A percentile compares a stretch with the other conserved stretches of the same genome.
Evolutionary conservation across 1,139 yeast species (phyloP).

Genomic region (Blastobotrys indianensis): DNA sequence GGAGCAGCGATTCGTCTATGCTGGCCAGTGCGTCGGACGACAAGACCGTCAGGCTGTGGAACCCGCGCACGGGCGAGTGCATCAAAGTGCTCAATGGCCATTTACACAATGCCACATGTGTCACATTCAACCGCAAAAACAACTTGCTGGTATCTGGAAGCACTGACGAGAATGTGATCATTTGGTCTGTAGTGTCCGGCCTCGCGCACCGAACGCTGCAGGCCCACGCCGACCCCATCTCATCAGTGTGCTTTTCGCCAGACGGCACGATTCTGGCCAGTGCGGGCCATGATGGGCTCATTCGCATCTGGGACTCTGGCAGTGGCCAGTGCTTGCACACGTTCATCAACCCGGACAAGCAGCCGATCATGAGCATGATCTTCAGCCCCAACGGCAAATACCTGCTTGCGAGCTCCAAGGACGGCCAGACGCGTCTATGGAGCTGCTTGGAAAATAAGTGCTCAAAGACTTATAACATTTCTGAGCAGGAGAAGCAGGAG

Average conservation of each 20-base stretch:
- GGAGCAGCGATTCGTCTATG: conserved; percentile 70
- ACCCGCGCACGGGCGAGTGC: conserved; percentile 33
- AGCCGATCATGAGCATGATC: conserved; percentile 65
- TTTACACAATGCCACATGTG: conserved; percentile 73
- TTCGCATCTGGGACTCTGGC: conserved; percentile 78
- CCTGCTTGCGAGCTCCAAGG: conserved; percentile 72
- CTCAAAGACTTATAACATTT: conserved; percentile 25
- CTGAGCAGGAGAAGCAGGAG: conserved; percentile 32
- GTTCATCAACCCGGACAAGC: conserved; percentile 47
- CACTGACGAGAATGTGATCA: conserved; percentile 82
- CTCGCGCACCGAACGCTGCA: conserved; percentile 71
- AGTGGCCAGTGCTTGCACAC: conserved; percentile 92
- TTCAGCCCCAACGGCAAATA: conserved; percentile 81
- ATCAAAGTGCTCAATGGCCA: conserved; percentile 63
- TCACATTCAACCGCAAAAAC: conserved; percentile 70
- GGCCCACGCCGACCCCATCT: conserved; percentile 91
- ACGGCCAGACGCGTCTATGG: conserved; percentile 74
- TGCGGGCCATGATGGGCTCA: conserved; percentile 86
- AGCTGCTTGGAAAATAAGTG: conserved; percentile 46
- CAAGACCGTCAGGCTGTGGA: conserved; percentile 71
- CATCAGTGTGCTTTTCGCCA: conserved; percentile 62
- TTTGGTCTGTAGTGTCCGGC: conserved; percentile 82
- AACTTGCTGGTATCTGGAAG: conserved; percentile 77
- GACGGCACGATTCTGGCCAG: conserved; percentile 83
- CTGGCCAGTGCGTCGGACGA: conserved; percentile 89